Evolutionary conservation across 306 rosid genomes (phyloP), one percentile per base, ranked within the genome.

Genomic region (Aeschynomene evenia): DNA sequence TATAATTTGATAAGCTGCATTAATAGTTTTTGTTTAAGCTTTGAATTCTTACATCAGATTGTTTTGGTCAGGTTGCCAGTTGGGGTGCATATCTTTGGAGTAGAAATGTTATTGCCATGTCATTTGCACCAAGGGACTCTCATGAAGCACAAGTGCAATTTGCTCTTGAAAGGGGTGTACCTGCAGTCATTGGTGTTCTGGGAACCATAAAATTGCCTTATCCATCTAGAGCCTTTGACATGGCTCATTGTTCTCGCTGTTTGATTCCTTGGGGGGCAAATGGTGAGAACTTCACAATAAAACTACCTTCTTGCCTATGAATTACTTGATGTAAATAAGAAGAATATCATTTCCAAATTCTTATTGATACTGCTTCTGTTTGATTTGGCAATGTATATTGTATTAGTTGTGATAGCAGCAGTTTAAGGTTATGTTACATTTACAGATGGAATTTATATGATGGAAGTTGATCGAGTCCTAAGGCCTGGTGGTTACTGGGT

Each of bases 401-500:
- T 72, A 48, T 63, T 26, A 67, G 22, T 29, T 62, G 59, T 48
- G 45, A 68, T 69, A 18, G 60, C 33, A 48, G 43, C 50, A 9
- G 5, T 63, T 43, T 81, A 61, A 57, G 48, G 62, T 56, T 61
- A 55, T 15, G 48, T 49, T 40, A 19, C 51, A 21, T 65, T 65
- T 65, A 24, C 84, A 89, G 96, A 70, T 81, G 96, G 96, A 66
- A 86, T 63, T 8, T 86, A 85, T 77, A 80, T 86, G 62, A 84
- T 68, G 88, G 96, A 89, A 81, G 92, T 86, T 58, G 96, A 86
- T 53, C 83, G 92, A 77, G 92, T 89, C 72, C 84, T 89, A 68
- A 86, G 96, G 67, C 96, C 96, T 20, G 92, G 96, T 68, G 96
- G 96, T 37, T 89, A 89, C 77, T 89, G 96, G 90, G 83, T 89